A percentile compares a stretch with the other conserved stretches of the same genome.
These are phyloP conservation scores for Calocybe cyanea DNA, from an alignment of 768 basidiomycete species.

Conservation along the genomic window DNA sequence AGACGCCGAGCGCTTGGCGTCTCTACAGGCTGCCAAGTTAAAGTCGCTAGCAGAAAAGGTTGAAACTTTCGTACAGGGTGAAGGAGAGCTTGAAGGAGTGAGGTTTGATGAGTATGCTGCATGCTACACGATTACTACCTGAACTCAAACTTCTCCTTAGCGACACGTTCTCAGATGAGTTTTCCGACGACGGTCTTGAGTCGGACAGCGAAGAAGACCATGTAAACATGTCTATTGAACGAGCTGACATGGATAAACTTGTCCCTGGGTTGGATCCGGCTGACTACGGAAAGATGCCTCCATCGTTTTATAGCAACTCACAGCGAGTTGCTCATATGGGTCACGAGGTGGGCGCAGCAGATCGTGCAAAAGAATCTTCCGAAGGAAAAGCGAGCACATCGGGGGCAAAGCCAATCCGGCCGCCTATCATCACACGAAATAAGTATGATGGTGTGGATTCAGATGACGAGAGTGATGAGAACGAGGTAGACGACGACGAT, in stretches of 20 bases:
- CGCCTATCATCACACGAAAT: slow-evolving; percentile 78
- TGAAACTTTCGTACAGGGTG: slow-evolving; percentile 83
- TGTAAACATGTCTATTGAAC: slow-evolving; percentile 37
- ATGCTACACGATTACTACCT: slow-evolving; percentile 1
- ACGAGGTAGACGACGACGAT: slow-evolving; percentile 40
- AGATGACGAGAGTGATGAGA: slow-evolving; percentile 80
- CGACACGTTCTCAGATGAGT: slow-evolving; percentile 65
- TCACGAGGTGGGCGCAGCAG: slow-evolving; percentile 34
- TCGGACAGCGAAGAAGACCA: slow-evolving; percentile 42
- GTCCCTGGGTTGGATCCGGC: slow-evolving; percentile 75
- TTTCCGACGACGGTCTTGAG: slow-evolving; percentile 49
- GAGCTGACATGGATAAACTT: slow-evolving; percentile 71
- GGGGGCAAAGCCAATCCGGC: slow-evolving; percentile 51
- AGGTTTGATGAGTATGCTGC: slow-evolving; percentile 75
- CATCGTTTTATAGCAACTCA: slow-evolving; percentile 65
- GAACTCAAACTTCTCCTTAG: slow-evolving; percentile 29
- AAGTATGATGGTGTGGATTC: slow-evolving; percentile 92
- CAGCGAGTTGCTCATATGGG: slow-evolving; percentile 56
- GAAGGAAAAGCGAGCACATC: slow-evolving; percentile 9
- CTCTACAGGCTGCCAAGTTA: slow-evolving; percentile 66
- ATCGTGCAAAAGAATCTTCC: slow-evolving; percentile 2
- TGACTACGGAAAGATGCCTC: slow-evolving; percentile 88
- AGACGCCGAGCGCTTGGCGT: slow-evolving; percentile 49
- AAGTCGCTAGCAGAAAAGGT: slow-evolving; percentile 81
- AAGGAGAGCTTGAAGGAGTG: slow-evolving; percentile 89